Base-by-base conservation (phyloP, 1,284 basidiomycete species). In the Salmacisia buchloeana region DNA sequence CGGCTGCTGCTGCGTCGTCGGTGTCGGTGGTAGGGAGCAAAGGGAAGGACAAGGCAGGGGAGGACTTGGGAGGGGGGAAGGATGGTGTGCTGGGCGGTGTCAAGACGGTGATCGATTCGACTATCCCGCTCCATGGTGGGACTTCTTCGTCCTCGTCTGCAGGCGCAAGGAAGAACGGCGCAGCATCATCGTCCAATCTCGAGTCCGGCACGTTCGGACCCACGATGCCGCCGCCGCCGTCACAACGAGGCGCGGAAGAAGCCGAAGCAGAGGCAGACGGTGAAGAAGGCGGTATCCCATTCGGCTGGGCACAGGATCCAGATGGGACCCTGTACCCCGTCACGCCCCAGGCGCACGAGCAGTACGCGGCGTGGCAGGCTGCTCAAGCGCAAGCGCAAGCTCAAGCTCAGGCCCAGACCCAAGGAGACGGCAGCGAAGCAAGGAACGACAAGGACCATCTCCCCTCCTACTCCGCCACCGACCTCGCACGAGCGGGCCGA, bases 241-340 rank as follows among this genome's bases (percentile, higher is more conserved):
- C 2, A 58, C 58, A 3, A 66, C 76, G n/a, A 54, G n/a, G n/a
- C n/a, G n/a, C 59, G 3, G 64, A 65, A 38, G 59, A 33, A n/a
- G 39, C 36, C 57, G 2, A 39, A 56, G 41, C 1, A 6, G 23
- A 18, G 33, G 52, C 36, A 3, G 62, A 66, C 23, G 54, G 60
- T 2, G 49, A 54, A 33, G 27, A 7, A 54, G 49, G 34, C 23
- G 49, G 29, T 73, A 76, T 49, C 66, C 67, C 2, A 27, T 54
- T 54, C 27, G 77, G 77, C 25, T 79, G 77, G 77, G 66, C 69
- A 38, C 72, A 73, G 57, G 76, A 77, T 56, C 74, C 75, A 5
- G 75, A 78, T 54, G 77, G 77, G 7, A 66, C 69, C 0, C 77
- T 76, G 76, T 68, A 74, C 2, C 76, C 77, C 36, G 69, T 79